Conservation (phyloP, 2,329 filamentous ascomycete genomes). For the Aplosporella prunicola region DNA sequence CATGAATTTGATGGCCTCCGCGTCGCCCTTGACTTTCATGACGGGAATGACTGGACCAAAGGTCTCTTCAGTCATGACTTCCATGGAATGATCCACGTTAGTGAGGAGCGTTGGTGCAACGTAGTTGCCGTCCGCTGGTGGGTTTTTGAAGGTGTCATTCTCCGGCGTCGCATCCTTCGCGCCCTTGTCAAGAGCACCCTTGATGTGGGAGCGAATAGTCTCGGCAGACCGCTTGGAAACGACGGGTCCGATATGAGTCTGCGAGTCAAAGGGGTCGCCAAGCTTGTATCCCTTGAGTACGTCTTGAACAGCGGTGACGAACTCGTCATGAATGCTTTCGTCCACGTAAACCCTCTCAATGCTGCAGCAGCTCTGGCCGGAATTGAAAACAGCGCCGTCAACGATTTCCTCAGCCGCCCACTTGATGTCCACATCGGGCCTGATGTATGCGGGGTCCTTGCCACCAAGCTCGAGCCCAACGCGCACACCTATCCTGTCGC, state of each 20-base stretch:
- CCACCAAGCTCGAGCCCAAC: constrained; percentile 88
- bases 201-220: constrained; percentile 67
- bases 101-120: constrained; percentile 77
- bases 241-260: constrained; percentile 79
- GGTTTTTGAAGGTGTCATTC: constrained; percentile 64
- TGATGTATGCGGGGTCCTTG: constrained; percentile 87
- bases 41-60: constrained; percentile 90
- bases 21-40: constrained; percentile 73
- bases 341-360: constrained; percentile 89
- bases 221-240: constrained; percentile 71
- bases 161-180: constrained; percentile 76
- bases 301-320: constrained; percentile 68
- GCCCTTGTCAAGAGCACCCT: constrained; percentile 73
- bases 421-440: constrained; percentile 73
- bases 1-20: constrained; percentile 76
- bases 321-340: constrained; percentile 71
- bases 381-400: constrained; percentile 94
- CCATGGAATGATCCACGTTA: constrained; percentile 72
- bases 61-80: constrained; percentile 86
- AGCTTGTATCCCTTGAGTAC: constrained; percentile 72
- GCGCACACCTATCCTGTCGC: constrained; percentile 66
- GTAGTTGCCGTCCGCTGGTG: constrained; percentile 74
- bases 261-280: constrained; percentile 73
- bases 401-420: constrained; percentile 95
- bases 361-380: constrained; percentile 94